phyloP scores from a whole-genome alignment of 2,329 filamentous ascomycete genomes.

The Parascedosporium putredinis region DNA sequence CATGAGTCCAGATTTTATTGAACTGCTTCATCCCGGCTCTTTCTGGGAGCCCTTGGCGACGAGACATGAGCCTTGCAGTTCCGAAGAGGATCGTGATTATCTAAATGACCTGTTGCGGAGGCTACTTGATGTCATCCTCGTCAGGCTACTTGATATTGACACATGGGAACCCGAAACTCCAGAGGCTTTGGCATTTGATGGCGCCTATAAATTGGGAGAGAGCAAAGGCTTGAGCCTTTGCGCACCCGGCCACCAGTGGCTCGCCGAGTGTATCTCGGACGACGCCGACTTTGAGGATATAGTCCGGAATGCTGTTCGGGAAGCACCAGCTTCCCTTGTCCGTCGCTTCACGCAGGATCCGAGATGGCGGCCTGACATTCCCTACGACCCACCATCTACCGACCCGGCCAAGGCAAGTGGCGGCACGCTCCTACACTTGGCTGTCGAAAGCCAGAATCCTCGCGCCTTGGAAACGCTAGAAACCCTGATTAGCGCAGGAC shows the following conservation, averaged over 20 bases:
- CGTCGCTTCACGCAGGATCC: constrained; percentile 1
- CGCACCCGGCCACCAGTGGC: not conserved
- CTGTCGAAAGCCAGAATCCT: not conserved
- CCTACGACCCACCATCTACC: not conserved
- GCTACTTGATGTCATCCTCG: not conserved
- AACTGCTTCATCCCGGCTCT: not conserved
- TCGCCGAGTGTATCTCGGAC: not conserved
- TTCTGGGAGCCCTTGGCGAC: constrained; percentile 3
- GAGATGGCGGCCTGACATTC: not conserved
- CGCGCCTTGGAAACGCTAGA: not conserved
- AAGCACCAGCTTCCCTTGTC: not conserved
- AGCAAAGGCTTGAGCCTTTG: not conserved
- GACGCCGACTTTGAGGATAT: not conserved
- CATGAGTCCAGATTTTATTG: not conserved
- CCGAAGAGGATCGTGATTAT: not conserved
- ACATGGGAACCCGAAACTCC: not conserved
- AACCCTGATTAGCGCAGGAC: not conserved
- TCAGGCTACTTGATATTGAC: not conserved
- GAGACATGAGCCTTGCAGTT: not conserved
- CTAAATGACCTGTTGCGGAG: not conserved
- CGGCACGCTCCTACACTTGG: constrained; percentile 3
- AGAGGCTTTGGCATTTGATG: not conserved
- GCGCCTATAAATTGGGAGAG: not conserved
- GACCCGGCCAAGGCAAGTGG: not conserved
- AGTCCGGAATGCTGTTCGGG: not conserved